Base-by-base conservation (phyloP, 345 rosid species). In the Turritis glabra region DNA sequence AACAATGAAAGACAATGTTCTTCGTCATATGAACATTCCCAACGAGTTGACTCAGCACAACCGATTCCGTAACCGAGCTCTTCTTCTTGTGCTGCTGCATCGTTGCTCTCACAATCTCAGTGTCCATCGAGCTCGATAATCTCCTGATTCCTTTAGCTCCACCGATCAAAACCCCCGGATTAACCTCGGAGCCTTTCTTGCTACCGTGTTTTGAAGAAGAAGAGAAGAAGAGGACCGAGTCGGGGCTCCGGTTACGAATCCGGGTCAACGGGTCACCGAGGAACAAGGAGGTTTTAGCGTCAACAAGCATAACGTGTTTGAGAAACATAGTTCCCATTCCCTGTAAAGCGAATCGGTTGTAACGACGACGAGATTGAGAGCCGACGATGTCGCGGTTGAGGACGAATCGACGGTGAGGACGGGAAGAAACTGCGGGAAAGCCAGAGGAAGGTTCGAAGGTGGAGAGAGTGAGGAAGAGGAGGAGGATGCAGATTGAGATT, bases 61-160 rank as follows among this genome's bases (percentile, higher is more conserved):
- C 85, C 0, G 89, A 74, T 75, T 95, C 99, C 1, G 85, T 59
- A 1, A 84, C 76, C 18, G 77, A 53, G 74, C 66, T 67, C 86
- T 77, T 87, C 72, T 80, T 84, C 86, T 83, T 87, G 37, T 79
- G 88, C 61, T 77, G 90, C 41, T 79, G 89, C 89, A 86, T 83
- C 21, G 93, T 68, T 5, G 79, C 89, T 61, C 96, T 81, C 19
- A 81, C 99, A 15, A 95, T 84, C 72, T 85, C 92, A 0, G 88
- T 92, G 62, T 87, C 71, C 97, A 95, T 87, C 27, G 86, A 78
- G 5, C 47, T 77, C 14, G 96, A 79, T 30, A 95, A 30, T 30
- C 92, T 71, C 48, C 99, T 79, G 11, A 89, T 82, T n/a, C 99
- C 95, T 23, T 78, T 82, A 12, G 85, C 81, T 26, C 97, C 97